Conservation (phyloP, 176 grass and related monocot species). For the Ensete ventricosum region DNA sequence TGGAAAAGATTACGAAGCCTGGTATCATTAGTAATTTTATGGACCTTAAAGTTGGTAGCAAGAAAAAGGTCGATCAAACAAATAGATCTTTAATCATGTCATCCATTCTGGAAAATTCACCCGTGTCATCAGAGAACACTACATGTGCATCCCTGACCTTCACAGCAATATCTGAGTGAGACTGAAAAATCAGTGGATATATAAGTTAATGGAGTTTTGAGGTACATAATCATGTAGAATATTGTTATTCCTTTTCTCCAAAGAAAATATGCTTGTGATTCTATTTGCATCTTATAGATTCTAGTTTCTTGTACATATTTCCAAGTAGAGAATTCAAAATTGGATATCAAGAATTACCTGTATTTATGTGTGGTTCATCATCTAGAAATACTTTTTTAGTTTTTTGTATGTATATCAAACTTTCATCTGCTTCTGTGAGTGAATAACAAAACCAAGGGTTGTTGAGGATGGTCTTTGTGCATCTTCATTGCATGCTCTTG, state of each 20-base stretch:
- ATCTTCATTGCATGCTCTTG: too few relatives aligned
- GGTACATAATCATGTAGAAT: background rate
- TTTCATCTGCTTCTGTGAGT: too few relatives aligned
- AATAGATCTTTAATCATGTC: slow-evolving; percentile 11
- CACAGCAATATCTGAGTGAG: background rate
- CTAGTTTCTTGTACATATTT: background rate
- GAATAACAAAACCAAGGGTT: too few relatives aligned
- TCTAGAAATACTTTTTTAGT: too few relatives aligned
- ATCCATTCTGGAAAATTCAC: background rate
- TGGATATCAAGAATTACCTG: too few relatives aligned
- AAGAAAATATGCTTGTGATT: background rate
- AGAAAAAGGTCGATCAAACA: background rate
- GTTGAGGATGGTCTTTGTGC: too few relatives aligned
- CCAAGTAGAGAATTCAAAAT: too few relatives aligned
- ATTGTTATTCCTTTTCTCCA: background rate
- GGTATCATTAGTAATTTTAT: slow-evolving; percentile 44
- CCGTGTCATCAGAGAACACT: background rate
- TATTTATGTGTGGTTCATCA: too few relatives aligned
- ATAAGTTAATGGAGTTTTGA: background rate
- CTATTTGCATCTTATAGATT: background rate
- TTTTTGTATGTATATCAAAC: too few relatives aligned
- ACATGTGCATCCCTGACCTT: background rate
- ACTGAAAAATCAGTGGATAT: background rate
- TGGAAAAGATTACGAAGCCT: slow-evolving; percentile 55
- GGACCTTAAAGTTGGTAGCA: slow-evolving; percentile 30